Evolutionary conservation across 345 rosid species (phyloP).

Genomic region (Orychophragmus violaceus): DNA sequence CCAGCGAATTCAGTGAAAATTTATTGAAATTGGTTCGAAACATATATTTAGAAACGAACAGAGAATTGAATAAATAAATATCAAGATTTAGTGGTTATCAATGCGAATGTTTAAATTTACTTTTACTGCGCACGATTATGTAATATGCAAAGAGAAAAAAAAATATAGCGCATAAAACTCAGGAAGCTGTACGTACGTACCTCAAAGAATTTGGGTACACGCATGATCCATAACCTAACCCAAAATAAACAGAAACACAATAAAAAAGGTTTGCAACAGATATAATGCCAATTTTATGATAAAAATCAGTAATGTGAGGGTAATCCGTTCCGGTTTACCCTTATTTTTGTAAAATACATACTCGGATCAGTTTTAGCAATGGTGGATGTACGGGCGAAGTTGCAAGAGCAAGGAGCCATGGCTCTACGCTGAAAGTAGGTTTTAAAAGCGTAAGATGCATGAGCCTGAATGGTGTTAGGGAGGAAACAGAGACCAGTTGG

Average conservation of each 20-base stretch:
- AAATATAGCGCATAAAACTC: neutral
- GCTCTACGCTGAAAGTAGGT: constrained; percentile 55
- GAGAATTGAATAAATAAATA: neutral
- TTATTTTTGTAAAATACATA: too few species aligned
- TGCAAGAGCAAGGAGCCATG: constrained; percentile 74
- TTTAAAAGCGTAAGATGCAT: constrained; percentile 75
- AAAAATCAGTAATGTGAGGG: neutral
- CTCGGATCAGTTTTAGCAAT: constrained; percentile 68
- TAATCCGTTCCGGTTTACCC: neutral
- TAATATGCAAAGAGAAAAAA: neutral
- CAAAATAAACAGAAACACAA: neutral
- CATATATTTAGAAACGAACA: neutral
- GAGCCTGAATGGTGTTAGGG: constrained; percentile 66
- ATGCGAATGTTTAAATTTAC: neutral
- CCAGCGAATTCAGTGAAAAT: neutral
- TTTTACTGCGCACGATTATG: neutral
- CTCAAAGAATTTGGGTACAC: constrained; percentile 60
- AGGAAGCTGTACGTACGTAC: too few species aligned
- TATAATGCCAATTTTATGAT: neutral
- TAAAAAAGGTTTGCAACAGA: neutral
- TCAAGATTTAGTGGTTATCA: neutral
- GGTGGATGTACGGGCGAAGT: constrained; percentile 68
- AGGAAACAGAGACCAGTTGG: constrained; percentile 51
- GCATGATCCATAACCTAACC: constrained; percentile 74
- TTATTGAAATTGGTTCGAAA: neutral